Base-by-base conservation (phyloP, 805 yeast species). In the Spathaspora girioi region DNA sequence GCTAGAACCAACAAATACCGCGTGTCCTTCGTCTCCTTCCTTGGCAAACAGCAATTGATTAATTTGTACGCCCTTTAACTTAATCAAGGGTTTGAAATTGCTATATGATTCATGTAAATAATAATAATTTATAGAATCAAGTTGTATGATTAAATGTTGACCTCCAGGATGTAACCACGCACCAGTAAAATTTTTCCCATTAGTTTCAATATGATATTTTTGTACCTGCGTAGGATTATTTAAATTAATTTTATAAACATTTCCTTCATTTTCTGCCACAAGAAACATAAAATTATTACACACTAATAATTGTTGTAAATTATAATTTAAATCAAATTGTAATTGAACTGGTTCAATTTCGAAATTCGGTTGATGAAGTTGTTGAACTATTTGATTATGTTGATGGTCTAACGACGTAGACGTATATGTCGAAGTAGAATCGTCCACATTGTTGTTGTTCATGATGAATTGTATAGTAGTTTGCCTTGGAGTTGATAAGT, bases 121-220 rank as follows among this genome's bases (percentile, higher is more conserved):
- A 55, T 57, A 71, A 52, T 68, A 63, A 7, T 48, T 54, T 4
- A 57, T 50, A 15, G 55, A 42, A 45, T 61, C 63, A 8, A 64
- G 50, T 48, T 70, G 75, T 11, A 65, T 51, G 14, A 73, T 54
- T 45, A 74, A 62, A 50, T 68, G 73, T 3, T 47, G 45, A 2
- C 78, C 79, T 49, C 62, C 64, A 2, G 74, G 73, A 47, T 73
- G 69, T 7, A 71, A 54, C 78, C 78, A 74, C 17, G 64, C 51
- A 38, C 64, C 58, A 2, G 67, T 62, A 2, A 71, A 51, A 15
- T 49, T 23, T 23, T 23, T 23, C 26, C 26, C 45, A 5, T 45
- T 46, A 26, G 35, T 27, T 8, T 31, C 12, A 12, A 68, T 43
- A 17, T 56, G 58, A 40, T 62, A 56, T 31, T 56, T 58, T 12